Conservation (phyloP, 2,329 filamentous ascomycete species). For the Cladosporium sp. region DNA sequence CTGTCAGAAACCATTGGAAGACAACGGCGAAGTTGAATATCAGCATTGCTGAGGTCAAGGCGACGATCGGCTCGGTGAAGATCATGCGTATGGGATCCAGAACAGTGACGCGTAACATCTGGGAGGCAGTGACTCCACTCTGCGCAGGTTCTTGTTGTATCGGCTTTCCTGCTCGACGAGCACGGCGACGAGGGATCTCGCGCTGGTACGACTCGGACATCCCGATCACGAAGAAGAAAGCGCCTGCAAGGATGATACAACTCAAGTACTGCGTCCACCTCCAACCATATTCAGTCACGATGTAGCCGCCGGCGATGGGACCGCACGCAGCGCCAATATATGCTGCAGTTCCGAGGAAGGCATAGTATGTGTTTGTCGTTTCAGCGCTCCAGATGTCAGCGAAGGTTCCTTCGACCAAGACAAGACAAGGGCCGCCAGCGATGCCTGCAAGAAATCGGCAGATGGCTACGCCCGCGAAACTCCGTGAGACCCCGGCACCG, state of each 20-base stretch:
- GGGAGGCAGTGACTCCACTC: conserved; percentile 22
- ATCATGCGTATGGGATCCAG: conserved; percentile 23
- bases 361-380: conserved; percentile 33
- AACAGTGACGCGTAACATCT: conserved; percentile 24
- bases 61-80: conserved; percentile 29
- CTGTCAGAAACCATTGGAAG: conserved; percentile 31
- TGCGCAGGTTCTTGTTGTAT: conserved; percentile 17
- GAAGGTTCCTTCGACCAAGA: conserved; percentile 35
- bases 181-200: conserved; percentile 26
- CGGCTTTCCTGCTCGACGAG: conserved; percentile 9
- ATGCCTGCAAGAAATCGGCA: conserved; percentile 67
- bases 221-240: conserved; percentile 29
- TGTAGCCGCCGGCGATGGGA: conserved; percentile 26
- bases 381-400: conserved; percentile 29
- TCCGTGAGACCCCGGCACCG: conserved; percentile 49
- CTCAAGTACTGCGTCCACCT: conserved; percentile 32
- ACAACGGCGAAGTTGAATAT: conserved; percentile 28
- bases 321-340: conserved; percentile 31
- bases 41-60: conserved; percentile 23
- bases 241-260: conserved; percentile 20
- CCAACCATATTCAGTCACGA: conserved; percentile 27
- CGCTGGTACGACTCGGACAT: conserved; percentile 32
- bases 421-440: conserved; percentile 59
- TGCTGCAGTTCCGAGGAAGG: conserved; percentile 28
- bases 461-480: conserved; percentile 49